These are phyloP conservation scores for Fusarium sp. DNA, from an alignment of 2,329 filamentous ascomycete genomes.

Conservation along the genomic window DNA sequence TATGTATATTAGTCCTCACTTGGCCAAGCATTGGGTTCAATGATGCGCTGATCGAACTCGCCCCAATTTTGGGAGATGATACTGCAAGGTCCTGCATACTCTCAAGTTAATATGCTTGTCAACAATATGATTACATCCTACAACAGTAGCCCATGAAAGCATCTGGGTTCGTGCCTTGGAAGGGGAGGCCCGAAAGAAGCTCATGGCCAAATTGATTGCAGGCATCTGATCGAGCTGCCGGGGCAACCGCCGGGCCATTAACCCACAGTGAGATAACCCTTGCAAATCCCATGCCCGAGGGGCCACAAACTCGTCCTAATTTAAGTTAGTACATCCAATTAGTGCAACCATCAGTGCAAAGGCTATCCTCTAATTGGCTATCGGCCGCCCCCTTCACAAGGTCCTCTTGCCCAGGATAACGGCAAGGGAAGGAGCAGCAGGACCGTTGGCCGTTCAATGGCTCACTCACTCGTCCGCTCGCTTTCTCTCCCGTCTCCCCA, in stretches of 20 bases:
- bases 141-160: not conserved
- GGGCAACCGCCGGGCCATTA: constrained; percentile 38
- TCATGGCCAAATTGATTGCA: constrained; percentile 20
- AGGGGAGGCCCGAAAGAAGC: constrained; percentile 3
- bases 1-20: constrained; percentile 11
- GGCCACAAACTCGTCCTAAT: constrained; percentile 34
- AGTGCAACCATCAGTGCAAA: constrained; percentile 23
- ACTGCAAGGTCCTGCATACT: not conserved
- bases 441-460: constrained; percentile 41
- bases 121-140: not conserved
- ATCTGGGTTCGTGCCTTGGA: constrained; percentile 31
- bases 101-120: not conserved
- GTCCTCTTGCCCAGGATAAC: constrained; percentile 39
- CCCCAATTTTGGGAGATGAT: not conserved
- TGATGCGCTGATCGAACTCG: not conserved
- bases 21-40: not conserved
- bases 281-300: constrained; percentile 26
- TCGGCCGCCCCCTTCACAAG: constrained; percentile 32
- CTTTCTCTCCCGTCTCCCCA: constrained; percentile 13
- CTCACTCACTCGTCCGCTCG: constrained; percentile 22
- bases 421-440: constrained; percentile 41
- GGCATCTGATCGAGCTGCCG: constrained; percentile 39
- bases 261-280: constrained; percentile 26
- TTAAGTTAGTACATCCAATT: constrained; percentile 31
- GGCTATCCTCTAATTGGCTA: constrained; percentile 32